Conservation (phyloP, 2,329 filamentous ascomycete species). For the Dactylellina cionopaga region DNA sequence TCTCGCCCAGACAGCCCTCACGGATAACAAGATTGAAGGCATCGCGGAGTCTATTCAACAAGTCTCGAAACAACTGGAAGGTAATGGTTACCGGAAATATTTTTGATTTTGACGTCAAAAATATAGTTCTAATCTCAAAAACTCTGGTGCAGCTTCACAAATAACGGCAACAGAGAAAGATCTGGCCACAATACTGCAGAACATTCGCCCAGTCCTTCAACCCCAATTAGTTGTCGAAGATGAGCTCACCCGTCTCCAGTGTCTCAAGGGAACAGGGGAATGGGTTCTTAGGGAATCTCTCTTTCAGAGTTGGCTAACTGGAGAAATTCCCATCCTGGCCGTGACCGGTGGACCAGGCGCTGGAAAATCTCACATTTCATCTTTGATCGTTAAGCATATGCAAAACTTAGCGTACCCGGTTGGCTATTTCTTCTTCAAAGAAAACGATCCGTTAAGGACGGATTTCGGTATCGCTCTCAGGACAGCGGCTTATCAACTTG, state of each 20-base stretch:
- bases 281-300: background rate
- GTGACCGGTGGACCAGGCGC: background rate
- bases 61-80: too few relatives aligned
- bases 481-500: background rate
- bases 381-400: background rate
- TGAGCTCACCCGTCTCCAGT: background rate
- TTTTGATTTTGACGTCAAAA: too few relatives aligned
- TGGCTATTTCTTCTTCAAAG: background rate
- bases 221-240: background rate
- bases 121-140: too few relatives aligned
- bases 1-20: constrained; percentile 56
- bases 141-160: too few relatives aligned
- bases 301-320: background rate
- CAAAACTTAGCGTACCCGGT: background rate
- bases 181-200: background rate
- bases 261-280: background rate
- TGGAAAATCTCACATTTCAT: background rate
- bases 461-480: background rate
- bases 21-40: constrained; percentile 81
- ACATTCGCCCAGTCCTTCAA: background rate
- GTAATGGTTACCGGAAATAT: too few relatives aligned
- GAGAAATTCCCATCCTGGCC: background rate
- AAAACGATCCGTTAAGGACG: background rate
- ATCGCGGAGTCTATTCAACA: constrained; percentile 82
- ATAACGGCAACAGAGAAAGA: too few relatives aligned